Percentiles rank a stretch among this genome's conserved stretches.
phyloP scores from a whole-genome alignment of 805 yeast genomes.

The Wickerhamiella brachini region DNA sequence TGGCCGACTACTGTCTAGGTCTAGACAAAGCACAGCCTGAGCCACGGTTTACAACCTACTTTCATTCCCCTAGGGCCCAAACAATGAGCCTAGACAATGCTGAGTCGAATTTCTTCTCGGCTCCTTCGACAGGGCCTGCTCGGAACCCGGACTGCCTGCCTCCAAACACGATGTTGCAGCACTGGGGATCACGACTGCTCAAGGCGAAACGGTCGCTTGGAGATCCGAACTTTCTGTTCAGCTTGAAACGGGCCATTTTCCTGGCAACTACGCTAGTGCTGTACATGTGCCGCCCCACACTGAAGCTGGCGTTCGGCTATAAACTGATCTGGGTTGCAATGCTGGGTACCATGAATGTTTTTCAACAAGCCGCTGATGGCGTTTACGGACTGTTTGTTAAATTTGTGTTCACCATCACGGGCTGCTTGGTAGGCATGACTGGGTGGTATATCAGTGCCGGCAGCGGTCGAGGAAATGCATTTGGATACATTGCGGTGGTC shows the following conservation, averaged over 20 bases:
- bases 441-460: conserved; percentile 26
- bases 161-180: conserved; percentile 16
- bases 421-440: conserved; percentile 22
- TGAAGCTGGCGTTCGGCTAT: conserved; percentile 17
- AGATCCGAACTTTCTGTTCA: conserved; percentile 10
- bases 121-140: not conserved
- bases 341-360: conserved; percentile 20
- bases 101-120: not conserved
- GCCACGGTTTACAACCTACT: conserved; percentile 9
- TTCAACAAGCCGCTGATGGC: conserved; percentile 24
- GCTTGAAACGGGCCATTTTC: conserved; percentile 15
- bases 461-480: conserved; percentile 22
- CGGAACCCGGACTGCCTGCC: conserved; percentile 22
- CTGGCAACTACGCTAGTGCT: conserved; percentile 12
- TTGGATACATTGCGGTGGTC: conserved; percentile 18
- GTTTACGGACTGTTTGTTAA: conserved; percentile 19
- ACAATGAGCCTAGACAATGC: not conserved
- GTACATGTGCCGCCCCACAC: conserved; percentile 14
- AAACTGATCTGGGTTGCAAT: conserved; percentile 23
- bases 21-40: conserved; percentile 11
- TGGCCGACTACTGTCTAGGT: conserved; percentile 12
- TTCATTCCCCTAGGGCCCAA: not conserved
- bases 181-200: conserved; percentile 10
- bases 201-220: not conserved
- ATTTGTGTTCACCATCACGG: conserved; percentile 20